A percentile compares a stretch with the other conserved stretches of the same genome.
Evolutionary conservation across 2,329 filamentous ascomycete genomes (phyloP).

Genomic region (Colletotrichum melonis): DNA sequence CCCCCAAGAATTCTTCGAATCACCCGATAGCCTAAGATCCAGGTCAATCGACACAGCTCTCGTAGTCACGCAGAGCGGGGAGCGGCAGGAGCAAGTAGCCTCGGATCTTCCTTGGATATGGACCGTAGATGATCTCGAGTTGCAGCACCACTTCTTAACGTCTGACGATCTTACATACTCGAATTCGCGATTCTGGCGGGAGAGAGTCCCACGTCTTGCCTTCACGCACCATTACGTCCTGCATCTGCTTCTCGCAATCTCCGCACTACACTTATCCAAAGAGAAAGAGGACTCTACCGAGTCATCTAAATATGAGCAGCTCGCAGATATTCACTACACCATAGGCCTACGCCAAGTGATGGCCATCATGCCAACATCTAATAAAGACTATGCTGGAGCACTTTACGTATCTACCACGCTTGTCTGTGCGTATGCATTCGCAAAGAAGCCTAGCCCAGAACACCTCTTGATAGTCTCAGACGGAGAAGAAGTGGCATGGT

Average conservation of each 20-base stretch:
- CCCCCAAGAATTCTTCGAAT: background rate
- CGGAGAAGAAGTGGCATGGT: constrained; percentile 36
- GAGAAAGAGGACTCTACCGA: background rate
- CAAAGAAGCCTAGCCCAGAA: constrained; percentile 26
- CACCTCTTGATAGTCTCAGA: constrained; percentile 36
- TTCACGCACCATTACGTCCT: constrained; percentile 30
- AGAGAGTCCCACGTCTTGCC: constrained; percentile 29
- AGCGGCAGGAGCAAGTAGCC: background rate
- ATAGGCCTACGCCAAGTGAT: constrained; percentile 31
- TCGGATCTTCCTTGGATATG: background rate
- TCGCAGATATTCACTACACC: constrained; percentile 31
- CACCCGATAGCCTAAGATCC: background rate
- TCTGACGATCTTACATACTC: constrained; percentile 4
- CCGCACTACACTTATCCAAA: constrained; percentile 16
- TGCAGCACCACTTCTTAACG: constrained; percentile 31
- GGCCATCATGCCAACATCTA: constrained; percentile 20
- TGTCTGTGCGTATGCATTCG: constrained; percentile 30
- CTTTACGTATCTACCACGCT: constrained; percentile 32
- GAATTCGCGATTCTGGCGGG: constrained; percentile 22
- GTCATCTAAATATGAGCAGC: background rate
- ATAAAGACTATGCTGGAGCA: constrained; percentile 24
- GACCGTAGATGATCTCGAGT: constrained; percentile 29
- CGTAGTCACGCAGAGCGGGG: background rate
- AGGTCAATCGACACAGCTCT: background rate
- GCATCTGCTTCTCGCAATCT: constrained; percentile 30